These are phyloP conservation scores for Gaeumannomyces sp. DNA, from an alignment of 2,329 filamentous ascomycete species.

Conservation along the genomic window DNA sequence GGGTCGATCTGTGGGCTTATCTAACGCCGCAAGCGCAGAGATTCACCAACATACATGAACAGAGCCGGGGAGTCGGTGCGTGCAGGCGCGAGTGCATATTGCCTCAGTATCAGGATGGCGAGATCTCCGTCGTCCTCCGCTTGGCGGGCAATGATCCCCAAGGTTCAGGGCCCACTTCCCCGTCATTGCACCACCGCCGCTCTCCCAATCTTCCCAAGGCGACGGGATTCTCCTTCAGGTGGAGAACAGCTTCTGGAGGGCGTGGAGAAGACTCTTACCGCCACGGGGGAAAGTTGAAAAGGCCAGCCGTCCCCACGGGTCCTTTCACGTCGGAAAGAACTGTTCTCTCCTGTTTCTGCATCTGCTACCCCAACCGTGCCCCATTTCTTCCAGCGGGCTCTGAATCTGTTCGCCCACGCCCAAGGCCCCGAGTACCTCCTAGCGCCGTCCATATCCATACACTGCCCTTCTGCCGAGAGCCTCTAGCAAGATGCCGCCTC, in stretches of 20 bases:
- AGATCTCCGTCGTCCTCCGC: background rate
- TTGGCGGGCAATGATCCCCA: background rate
- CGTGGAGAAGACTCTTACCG: background rate
- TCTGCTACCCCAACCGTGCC: background rate
- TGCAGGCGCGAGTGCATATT: background rate
- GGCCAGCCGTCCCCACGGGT: background rate
- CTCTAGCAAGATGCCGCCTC: background rate
- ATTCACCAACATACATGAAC: no score
- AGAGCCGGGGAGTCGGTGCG: background rate
- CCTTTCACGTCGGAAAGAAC: background rate
- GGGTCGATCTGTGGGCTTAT: no score
- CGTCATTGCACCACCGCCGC: background rate
- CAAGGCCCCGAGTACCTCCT: background rate
- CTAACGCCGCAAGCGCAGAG: no score
- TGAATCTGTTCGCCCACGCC: background rate
- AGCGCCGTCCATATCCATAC: background rate
- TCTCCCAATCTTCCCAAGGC: background rate
- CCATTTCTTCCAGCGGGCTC: background rate
- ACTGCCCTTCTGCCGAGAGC: background rate
- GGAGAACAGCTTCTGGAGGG: background rate
- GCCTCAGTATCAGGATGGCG: background rate
- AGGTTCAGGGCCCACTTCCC: background rate
- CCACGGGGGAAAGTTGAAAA: background rate
- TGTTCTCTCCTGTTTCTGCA: background rate
- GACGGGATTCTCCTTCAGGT: background rate